phyloP scores from a whole-genome alignment of 257 asterid genomes.

The Solanum paucissectum region DNA sequence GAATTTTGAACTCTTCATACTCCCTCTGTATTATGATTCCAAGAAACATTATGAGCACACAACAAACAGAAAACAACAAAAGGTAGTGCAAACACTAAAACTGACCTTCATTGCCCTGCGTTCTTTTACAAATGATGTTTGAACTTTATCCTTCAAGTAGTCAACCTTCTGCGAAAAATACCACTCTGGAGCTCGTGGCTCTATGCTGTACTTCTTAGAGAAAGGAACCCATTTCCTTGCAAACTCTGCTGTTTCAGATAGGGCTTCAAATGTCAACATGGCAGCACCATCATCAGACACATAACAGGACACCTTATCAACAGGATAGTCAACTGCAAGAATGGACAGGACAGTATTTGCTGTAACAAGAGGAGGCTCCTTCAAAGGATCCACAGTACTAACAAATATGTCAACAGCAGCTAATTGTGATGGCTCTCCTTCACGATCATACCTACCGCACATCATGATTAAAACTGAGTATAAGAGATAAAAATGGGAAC shows the following conservation, averaged over 20 bases:
- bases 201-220: slow-evolving; percentile 75
- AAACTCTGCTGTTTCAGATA: slow-evolving; percentile 91
- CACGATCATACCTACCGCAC: slow-evolving; percentile 75
- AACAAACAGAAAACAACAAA: slow-evolving; percentile 4
- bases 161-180: slow-evolving; percentile 82
- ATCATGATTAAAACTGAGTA: neutral
- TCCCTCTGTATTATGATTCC: slow-evolving; percentile 54
- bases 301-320: slow-evolving; percentile 94
- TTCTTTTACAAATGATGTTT: slow-evolving; percentile 85
- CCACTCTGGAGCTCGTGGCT: slow-evolving; percentile 99
- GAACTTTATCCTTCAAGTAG: slow-evolving; percentile 84
- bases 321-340: slow-evolving; percentile 93
- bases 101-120: slow-evolving; percentile 97
- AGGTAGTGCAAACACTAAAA: neutral
- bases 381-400: slow-evolving; percentile 94
- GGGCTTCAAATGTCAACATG: slow-evolving; percentile 81
- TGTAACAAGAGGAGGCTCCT: slow-evolving; percentile 97
- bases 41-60: slow-evolving; percentile 11
- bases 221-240: slow-evolving; percentile 96
- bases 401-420: slow-evolving; percentile 99
- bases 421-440: slow-evolving; percentile 95
- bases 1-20: slow-evolving; percentile 91
- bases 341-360: slow-evolving; percentile 92
- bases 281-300: slow-evolving; percentile 99
- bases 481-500: neutral